Evolutionary conservation across 345 rosid species (phyloP).

Genomic region (Garcia nutans): DNA sequence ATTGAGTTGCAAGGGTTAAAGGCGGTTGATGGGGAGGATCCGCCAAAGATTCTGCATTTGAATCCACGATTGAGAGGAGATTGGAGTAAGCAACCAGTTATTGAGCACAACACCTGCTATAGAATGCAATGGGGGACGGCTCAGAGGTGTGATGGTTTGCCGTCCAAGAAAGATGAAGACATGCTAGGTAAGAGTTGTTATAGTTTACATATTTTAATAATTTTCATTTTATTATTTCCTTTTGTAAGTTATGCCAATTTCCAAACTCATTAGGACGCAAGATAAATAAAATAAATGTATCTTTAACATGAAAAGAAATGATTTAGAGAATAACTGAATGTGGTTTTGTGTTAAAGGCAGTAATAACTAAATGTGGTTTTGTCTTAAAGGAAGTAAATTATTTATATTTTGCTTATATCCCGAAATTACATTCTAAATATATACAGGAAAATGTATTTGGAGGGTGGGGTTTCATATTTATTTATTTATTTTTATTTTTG

Average conservation of each 20-base stretch:
- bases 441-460: not conserved
- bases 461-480: not conserved
- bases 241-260: not conserved
- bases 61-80: conserved; percentile 95
- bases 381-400: not conserved
- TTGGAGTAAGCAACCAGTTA: conserved; percentile 81
- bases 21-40: conserved; percentile 91
- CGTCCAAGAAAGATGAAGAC: conserved; percentile 74
- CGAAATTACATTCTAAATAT: not conserved
- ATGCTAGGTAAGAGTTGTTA: conserved; percentile 60
- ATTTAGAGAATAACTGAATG: not conserved
- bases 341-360: not conserved
- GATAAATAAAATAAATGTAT: not conserved
- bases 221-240: not conserved
- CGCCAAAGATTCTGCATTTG: conserved; percentile 90
- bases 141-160: conserved; percentile 90
- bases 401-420: not conserved
- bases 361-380: not conserved
- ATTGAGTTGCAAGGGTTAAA: conserved; percentile 92
- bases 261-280: not conserved
- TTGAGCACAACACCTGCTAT: conserved; percentile 97
- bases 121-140: conserved; percentile 99
- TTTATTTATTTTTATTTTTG: not conserved
- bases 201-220: not conserved
- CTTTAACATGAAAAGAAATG: not conserved